phyloP scores from a whole-genome alignment of 2,329 filamentous ascomycete species.

The Sporothrix inflata region DNA sequence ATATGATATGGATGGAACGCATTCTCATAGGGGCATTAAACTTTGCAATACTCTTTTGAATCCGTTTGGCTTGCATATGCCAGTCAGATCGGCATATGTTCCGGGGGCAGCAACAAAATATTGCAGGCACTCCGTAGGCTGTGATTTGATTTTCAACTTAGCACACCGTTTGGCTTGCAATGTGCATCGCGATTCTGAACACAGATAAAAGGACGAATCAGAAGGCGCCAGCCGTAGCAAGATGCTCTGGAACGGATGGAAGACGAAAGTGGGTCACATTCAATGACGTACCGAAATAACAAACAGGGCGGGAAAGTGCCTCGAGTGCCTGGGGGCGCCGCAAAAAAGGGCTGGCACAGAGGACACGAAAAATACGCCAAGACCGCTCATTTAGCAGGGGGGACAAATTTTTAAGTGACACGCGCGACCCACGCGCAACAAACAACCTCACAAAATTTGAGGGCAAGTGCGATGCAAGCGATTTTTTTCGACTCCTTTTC shows the following conservation, averaged over 20 bases:
- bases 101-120: neutral
- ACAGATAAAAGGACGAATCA: neutral
- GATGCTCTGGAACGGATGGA: neutral
- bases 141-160: no score
- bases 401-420: neutral
- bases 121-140: neutral
- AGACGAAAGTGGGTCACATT: slow-evolving; percentile 11
- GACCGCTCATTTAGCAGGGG: slow-evolving; percentile 15
- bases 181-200: neutral
- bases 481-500: slow-evolving; percentile 19
- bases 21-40: no score
- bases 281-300: slow-evolving; percentile 26
- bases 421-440: slow-evolving; percentile 23
- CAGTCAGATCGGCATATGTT: neutral
- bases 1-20: no score
- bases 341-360: neutral
- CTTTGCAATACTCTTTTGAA: neutral
- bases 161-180: neutral
- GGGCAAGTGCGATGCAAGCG: slow-evolving; percentile 10
- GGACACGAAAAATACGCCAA: slow-evolving; percentile 25
- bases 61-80: neutral
- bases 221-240: neutral
- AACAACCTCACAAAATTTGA: neutral
- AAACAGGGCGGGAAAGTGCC: neutral
- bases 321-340: neutral